A percentile compares a stretch with the other conserved stretches of the same genome.
phyloP scores from a whole-genome alignment of 495 filamentous ascomycete species.

The Clohesyomyces aquaticus region DNA sequence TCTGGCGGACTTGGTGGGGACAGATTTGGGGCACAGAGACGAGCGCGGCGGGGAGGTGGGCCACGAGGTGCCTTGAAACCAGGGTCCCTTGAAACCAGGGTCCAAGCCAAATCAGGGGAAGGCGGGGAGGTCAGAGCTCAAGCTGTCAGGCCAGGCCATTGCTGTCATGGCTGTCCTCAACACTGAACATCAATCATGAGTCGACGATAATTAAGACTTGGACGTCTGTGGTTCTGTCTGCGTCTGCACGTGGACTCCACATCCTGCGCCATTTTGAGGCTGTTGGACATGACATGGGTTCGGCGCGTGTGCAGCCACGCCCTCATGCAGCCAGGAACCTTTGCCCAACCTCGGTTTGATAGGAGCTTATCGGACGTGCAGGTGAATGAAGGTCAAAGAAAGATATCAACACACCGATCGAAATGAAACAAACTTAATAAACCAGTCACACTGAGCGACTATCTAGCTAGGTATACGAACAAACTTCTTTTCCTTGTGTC shows the following conservation, averaged over 20 bases:
- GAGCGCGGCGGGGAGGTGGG: background rate
- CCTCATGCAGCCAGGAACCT: background rate
- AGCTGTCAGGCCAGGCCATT: background rate
- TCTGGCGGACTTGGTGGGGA: conserved; percentile 6
- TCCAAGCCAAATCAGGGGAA: background rate
- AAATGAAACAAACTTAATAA: background rate
- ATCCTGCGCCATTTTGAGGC: background rate
- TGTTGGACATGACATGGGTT: background rate
- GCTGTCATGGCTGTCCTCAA: background rate
- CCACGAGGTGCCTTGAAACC: no score
- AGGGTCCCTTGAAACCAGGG: no score
- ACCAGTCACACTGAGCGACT: no score
- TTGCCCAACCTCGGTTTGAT: conserved; percentile 7
- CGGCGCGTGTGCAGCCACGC: background rate
- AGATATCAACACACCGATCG: background rate
- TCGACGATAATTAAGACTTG: background rate
- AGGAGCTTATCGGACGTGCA: background rate
- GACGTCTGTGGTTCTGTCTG: background rate
- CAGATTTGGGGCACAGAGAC: conserved; percentile 19
- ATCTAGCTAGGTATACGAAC: no score
- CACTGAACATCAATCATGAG: background rate
- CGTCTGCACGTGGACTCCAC: background rate
- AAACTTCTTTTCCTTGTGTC: no score
- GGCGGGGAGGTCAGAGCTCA: background rate
- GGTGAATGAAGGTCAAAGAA: background rate